Conservation (phyloP, 768 basidiomycete genomes). For the Rhizopogon vesiculosus region DNA sequence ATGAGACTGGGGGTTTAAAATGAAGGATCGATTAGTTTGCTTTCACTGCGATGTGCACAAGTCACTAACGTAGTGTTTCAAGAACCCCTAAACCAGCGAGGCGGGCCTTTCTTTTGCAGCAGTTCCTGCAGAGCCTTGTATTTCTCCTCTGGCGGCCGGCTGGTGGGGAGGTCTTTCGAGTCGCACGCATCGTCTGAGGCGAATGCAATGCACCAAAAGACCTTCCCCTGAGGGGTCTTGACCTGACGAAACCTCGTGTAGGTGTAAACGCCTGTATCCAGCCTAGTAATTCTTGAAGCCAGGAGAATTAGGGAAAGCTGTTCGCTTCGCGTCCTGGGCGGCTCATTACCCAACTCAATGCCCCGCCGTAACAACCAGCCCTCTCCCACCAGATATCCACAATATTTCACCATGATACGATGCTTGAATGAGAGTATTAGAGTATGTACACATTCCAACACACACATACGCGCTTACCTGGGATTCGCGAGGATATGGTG, state of each 20-base stretch:
- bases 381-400: neutral
- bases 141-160: neutral
- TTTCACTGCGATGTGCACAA: neutral
- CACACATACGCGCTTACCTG: too few species aligned
- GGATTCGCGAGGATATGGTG: too few species aligned
- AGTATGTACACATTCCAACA: too few species aligned
- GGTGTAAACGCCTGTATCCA: neutral
- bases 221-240: neutral
- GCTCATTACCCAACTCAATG: neutral
- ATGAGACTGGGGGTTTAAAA: too few species aligned
- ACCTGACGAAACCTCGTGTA: neutral
- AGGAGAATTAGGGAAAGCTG: too few species aligned
- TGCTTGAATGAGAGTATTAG: neutral
- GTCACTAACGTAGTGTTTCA: neutral
- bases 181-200: neutral
- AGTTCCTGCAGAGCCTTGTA: neutral
- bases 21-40: too few species aligned
- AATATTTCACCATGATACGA: neutral
- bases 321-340: neutral
- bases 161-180: neutral
- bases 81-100: neutral
- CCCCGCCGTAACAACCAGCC: neutral
- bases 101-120: neutral
- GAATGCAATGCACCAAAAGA: neutral
- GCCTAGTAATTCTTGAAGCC: neutral